Evolutionary conservation across 2,329 filamentous ascomycete genomes (phyloP).

Genomic region (Rhynchosporium secalis): DNA sequence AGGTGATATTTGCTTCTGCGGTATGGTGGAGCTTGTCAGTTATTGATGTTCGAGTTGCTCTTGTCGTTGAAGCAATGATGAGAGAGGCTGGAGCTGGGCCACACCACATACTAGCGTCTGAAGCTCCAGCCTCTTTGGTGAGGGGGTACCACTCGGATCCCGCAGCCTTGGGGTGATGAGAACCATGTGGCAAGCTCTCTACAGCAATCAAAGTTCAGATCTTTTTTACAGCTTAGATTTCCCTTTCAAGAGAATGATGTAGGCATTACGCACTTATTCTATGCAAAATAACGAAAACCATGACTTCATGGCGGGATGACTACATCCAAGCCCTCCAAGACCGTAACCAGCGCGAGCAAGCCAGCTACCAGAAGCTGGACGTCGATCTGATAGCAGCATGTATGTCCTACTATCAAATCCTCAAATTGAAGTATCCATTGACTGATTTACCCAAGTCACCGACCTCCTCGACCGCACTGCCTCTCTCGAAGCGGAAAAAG

Average conservation of each 20-base stretch:
- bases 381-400: conserved; percentile 76
- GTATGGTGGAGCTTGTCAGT: conserved; percentile 4
- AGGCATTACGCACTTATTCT: not conserved
- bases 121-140: conserved; percentile 26
- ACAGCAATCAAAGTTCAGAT: conserved; percentile 12
- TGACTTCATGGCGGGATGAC: conserved; percentile 68
- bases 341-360: conserved; percentile 67
- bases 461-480: conserved; percentile 67
- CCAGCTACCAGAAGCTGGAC: conserved; percentile 57
- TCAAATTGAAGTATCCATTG: not conserved
- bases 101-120: conserved; percentile 15
- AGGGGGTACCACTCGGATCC: not conserved
- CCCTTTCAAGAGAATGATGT: not conserved
- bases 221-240: not conserved
- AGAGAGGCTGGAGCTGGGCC: conserved; percentile 12
- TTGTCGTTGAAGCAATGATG: conserved; percentile 3
- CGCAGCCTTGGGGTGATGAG: conserved; percentile 19
- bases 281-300: conserved; percentile 21
- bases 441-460: conserved; percentile 51
- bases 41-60: conserved; percentile 21
- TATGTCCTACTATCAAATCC: conserved; percentile 45
- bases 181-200: not conserved
- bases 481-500: conserved; percentile 60
- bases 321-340: conserved; percentile 75
- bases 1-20: conserved; percentile 1